Evolutionary conservation across 306 rosid species (phyloP).

Genomic region (Luffa acutangula): DNA sequence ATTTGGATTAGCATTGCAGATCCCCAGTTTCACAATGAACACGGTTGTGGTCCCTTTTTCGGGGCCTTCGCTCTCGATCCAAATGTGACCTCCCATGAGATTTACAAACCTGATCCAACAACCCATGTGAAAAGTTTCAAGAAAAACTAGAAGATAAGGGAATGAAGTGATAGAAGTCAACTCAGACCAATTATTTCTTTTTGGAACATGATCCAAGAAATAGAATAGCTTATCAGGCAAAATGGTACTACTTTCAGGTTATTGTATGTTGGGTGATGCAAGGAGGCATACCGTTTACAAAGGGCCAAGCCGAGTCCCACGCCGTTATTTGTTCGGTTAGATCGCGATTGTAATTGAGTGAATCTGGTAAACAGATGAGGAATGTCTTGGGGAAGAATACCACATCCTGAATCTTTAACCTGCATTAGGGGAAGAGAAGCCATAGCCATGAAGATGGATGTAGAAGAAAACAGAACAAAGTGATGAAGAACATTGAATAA

Average conservation of each 20-base stretch:
- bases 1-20: conserved; percentile 18
- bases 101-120: conserved; percentile 62
- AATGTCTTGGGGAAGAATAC: conserved; percentile 65
- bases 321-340: conserved; percentile 38
- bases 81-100: conserved; percentile 90
- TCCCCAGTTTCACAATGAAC: conserved; percentile 70
- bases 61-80: conserved; percentile 84
- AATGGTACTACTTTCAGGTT: neutral
- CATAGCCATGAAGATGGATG: neutral
- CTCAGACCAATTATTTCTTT: neutral
- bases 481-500: neutral
- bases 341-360: conserved; percentile 45
- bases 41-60: conserved; percentile 60
- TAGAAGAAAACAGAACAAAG: neutral
- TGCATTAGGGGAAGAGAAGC: conserved; percentile 21
- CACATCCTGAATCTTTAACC: conserved; percentile 93
- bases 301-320: conserved; percentile 91
- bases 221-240: neutral
- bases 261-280: neutral
- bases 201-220: conserved; percentile 8
- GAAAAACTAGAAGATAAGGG: neutral
- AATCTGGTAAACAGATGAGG: conserved; percentile 68
- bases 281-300: conserved; percentile 53
- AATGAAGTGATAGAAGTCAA: neutral
- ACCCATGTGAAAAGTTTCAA: conserved; percentile 4